A percentile compares a stretch with the other conserved stretches of the same genome.
phyloP scores from a whole-genome alignment of 305 asterid species.

The Lippia alba region DNA sequence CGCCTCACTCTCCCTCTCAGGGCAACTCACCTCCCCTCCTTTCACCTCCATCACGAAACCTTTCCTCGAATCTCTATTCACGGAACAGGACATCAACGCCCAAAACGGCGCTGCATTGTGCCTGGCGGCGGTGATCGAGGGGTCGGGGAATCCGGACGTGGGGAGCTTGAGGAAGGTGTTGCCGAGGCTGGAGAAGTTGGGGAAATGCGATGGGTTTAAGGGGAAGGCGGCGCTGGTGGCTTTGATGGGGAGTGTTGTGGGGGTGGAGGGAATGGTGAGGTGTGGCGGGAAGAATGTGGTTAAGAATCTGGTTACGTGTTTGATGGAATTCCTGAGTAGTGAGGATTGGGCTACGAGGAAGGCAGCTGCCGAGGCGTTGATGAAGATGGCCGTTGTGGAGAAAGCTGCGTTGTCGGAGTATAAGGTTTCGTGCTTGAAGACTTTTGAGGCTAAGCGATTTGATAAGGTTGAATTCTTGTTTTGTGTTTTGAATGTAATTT shows the following conservation, averaged over 20 bases:
- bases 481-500: background rate
- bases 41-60: conserved; percentile 65
- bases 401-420: conserved; percentile 51
- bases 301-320: conserved; percentile 53
- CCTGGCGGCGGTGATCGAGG: conserved; percentile 67
- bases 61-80: conserved; percentile 71
- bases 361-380: conserved; percentile 69
- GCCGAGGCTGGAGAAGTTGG: conserved; percentile 69
- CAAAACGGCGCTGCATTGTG: conserved; percentile 85
- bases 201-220: conserved; percentile 67
- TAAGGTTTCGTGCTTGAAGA: conserved; percentile 62
- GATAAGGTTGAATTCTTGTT: conserved; percentile 59
- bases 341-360: conserved; percentile 89
- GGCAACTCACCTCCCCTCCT: conserved; percentile 55
- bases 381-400: conserved; percentile 58
- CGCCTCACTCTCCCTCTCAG: conserved; percentile 63
- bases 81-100: conserved; percentile 64
- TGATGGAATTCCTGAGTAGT: conserved; percentile 63
- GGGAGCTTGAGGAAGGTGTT: conserved; percentile 61
- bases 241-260: conserved; percentile 61
- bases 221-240: conserved; percentile 72
- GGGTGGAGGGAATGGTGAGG: conserved; percentile 50
- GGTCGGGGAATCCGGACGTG: conserved; percentile 60
- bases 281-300: conserved; percentile 43
- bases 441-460: conserved; percentile 74